Percentiles rank a stretch among this genome's conserved stretches.
phyloP scores from a whole-genome alignment of 2,329 filamentous ascomycete species.

The Pyrenophora tritici-repentis region DNA sequence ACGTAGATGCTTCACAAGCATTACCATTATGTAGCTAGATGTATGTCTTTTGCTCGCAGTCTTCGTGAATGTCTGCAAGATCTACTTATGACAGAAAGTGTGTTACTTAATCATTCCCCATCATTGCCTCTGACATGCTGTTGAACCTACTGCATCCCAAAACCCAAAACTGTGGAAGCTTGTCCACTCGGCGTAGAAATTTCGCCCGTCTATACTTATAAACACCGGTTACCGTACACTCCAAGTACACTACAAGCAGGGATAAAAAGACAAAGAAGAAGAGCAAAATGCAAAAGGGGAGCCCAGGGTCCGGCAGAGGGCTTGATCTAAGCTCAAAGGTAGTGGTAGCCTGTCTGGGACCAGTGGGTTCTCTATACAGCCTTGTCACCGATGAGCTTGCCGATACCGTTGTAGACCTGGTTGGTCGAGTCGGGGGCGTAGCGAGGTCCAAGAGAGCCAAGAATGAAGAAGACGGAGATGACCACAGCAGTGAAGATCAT shows the following conservation, averaged over 20 bases:
- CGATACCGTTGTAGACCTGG: conserved; percentile 42
- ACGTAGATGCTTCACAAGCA: conserved; percentile 17
- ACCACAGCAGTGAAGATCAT: conserved; percentile 69
- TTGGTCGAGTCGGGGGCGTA: conserved; percentile 46
- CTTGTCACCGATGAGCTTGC: conserved; percentile 42
- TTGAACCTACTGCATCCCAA: conserved; percentile 20
- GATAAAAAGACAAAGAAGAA: conserved; percentile 40
- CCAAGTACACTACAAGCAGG: conserved; percentile 27
- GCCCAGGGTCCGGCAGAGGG: background rate
- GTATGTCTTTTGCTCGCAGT: conserved; percentile 26
- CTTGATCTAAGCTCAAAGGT: background rate
- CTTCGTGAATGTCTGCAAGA: conserved; percentile 23
- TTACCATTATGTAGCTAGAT: conserved; percentile 45
- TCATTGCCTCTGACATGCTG: conserved; percentile 35
- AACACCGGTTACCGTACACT: conserved; percentile 34
- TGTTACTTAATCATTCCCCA: conserved; percentile 35
- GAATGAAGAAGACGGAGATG: conserved; percentile 69
- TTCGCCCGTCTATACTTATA: conserved; percentile 43
- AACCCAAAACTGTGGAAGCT: conserved; percentile 17
- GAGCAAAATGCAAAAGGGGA: conserved; percentile 7
- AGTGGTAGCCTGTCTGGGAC: background rate
- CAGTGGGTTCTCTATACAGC: conserved; percentile 17
- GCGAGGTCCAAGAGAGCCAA: conserved; percentile 56
- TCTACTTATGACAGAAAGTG: conserved; percentile 41
- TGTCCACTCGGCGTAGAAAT: conserved; percentile 25